A percentile compares a stretch with the other conserved stretches of the same genome.
phyloP scores from a whole-genome alignment of 345 rosid genomes.

The Acer negundo region DNA sequence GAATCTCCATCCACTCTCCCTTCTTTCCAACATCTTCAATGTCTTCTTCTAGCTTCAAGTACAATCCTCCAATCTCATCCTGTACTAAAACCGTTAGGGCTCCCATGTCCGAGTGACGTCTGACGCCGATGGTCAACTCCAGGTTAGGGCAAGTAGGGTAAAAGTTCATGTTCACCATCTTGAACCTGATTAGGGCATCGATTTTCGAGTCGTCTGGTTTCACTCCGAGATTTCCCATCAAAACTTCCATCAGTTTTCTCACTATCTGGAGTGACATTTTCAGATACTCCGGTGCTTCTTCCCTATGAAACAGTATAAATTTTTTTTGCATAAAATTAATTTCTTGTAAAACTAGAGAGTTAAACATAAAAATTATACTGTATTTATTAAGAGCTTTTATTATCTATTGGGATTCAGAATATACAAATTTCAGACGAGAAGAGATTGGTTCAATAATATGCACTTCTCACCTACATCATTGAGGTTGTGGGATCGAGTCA shows the following conservation, averaged over 20 bases:
- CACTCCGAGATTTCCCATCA: constrained; percentile 44
- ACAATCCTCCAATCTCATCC: constrained; percentile 61
- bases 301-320: constrained; percentile 21
- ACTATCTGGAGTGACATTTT: constrained; percentile 44
- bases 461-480: no score
- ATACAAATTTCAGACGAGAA: no score
- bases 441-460: no score
- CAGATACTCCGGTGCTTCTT: constrained; percentile 42
- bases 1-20: constrained; percentile 19
- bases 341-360: no score
- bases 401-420: no score
- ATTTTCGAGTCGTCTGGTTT: constrained; percentile 35
- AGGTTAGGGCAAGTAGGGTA: constrained; percentile 63
- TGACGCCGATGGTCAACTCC: constrained; percentile 53
- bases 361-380: no score
- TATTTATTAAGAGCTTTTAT: no score
- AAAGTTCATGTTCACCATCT: constrained; percentile 54
- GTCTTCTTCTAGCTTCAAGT: constrained; percentile 41
- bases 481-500: no score
- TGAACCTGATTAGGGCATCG: constrained; percentile 41
- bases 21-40: not conserved
- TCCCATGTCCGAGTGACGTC: constrained; percentile 66
- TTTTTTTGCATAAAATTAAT: no score
- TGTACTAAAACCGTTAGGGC: constrained; percentile 50
- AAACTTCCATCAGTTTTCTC: constrained; percentile 32